These are phyloP conservation scores for Acorus calamus DNA, from an alignment of 106 monocot genomes.

Conservation along the genomic window DNA sequence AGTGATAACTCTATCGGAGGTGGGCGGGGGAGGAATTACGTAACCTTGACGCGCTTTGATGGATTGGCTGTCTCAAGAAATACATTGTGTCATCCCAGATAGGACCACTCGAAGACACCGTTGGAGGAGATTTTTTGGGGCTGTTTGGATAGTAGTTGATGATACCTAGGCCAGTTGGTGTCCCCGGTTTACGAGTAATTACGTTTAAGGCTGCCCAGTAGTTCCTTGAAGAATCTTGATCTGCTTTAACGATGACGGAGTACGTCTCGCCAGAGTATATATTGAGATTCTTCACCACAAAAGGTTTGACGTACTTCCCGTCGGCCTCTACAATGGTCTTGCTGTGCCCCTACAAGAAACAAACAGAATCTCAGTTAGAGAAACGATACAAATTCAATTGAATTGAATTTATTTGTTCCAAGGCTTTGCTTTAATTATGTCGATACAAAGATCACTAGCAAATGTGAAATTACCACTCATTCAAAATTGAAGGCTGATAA, in stretches of 20 bases:
- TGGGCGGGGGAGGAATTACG: conserved; percentile 30
- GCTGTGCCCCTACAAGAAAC: conserved; percentile 46
- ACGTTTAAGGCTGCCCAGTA: conserved; percentile 74
- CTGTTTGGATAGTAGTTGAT: conserved; percentile 64
- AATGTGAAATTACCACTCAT: conserved; percentile 36
- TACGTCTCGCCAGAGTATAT: conserved; percentile 94
- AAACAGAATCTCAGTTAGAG: neutral
- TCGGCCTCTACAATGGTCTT: conserved; percentile 82
- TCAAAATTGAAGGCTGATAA: conserved; percentile 71
- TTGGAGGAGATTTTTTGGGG: conserved; percentile 20
- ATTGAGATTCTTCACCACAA: conserved; percentile 53
- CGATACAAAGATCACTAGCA: too few relatives aligned
- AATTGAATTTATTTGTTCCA: too few relatives aligned
- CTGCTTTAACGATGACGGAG: conserved; percentile 62
- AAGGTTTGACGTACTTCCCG: conserved; percentile 62
- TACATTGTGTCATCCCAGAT: conserved; percentile 52
- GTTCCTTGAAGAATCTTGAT: conserved; percentile 57
- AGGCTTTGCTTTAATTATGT: too few relatives aligned
- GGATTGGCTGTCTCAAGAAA: conserved; percentile 30
- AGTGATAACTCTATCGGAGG: conserved; percentile 43
- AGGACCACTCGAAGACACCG: conserved; percentile 31
- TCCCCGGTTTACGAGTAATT: conserved; percentile 39
- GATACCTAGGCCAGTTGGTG: conserved; percentile 48
- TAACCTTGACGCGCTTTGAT: conserved; percentile 32
- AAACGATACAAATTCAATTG: too few relatives aligned